Evolutionary conservation across 2,329 filamentous ascomycete species (phyloP).

Genomic region (Simplicillium sp.): DNA sequence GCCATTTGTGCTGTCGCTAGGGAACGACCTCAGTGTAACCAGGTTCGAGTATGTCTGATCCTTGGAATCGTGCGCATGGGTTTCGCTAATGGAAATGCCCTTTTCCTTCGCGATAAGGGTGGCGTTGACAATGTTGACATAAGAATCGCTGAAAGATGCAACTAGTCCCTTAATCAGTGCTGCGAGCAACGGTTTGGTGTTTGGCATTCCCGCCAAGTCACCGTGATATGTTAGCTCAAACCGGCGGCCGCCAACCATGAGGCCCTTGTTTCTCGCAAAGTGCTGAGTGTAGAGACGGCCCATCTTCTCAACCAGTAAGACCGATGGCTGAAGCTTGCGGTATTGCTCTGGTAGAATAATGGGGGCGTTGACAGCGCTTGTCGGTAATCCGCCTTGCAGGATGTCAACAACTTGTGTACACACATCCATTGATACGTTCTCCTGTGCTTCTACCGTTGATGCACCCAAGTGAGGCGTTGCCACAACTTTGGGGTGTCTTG

Average conservation of each 20-base stretch:
- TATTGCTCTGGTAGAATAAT: constrained; percentile 76
- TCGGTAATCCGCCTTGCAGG: constrained; percentile 61
- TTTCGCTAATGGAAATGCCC: constrained; percentile 69
- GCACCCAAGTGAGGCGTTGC: constrained; percentile 74
- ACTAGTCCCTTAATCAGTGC: constrained; percentile 71
- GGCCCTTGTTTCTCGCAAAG: constrained; percentile 36
- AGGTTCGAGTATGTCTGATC: constrained; percentile 58
- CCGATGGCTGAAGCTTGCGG: constrained; percentile 66
- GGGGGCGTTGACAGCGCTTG: constrained; percentile 70
- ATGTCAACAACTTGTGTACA: constrained; percentile 72
- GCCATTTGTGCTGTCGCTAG: constrained; percentile 15
- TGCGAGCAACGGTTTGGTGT: constrained; percentile 70
- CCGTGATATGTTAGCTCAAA: constrained; percentile 75
- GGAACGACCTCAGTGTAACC: constrained; percentile 55
- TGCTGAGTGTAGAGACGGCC: constrained; percentile 73
- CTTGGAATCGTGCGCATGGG: constrained; percentile 52
- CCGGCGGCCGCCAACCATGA: constrained; percentile 48
- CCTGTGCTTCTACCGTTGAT: constrained; percentile 72
- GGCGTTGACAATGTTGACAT: constrained; percentile 78
- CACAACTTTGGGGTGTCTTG: constrained; percentile 62
- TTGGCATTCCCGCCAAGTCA: constrained; percentile 59
- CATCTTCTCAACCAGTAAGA: constrained; percentile 69
- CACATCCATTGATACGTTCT: constrained; percentile 75
- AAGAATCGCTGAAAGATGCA: constrained; percentile 55
- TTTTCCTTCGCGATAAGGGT: constrained; percentile 66